Evolutionary conservation across 1,284 basidiomycete genomes (phyloP), one percentile per base, ranked within the genome.

Genomic region (Puccinia triticina): DNA sequence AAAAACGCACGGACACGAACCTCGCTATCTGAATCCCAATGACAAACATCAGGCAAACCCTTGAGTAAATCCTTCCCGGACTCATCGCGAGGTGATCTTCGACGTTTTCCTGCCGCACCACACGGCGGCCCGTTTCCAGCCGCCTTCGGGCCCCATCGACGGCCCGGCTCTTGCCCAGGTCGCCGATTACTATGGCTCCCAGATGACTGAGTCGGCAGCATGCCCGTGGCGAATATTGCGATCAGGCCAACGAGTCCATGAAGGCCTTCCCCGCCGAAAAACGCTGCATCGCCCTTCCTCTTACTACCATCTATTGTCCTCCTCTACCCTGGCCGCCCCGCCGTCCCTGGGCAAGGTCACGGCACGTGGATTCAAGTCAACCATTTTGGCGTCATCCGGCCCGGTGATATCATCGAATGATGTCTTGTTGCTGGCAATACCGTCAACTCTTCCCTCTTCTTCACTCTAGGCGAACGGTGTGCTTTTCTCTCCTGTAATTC

Each of bases 381-480:
- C 84, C 50, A 74, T 26, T 79, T 72, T 12, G 64, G 64, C 57
- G 67, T 29, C 26, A 87, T 91, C 10, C 87, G 90, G 18, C 85
- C 90, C 64, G 90, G 90, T 14, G 90, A 91, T 84, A 89, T 91
- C 76, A 88, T 90, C 57, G 89, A 91, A 84, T 91, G 90, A 90
- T 50, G 55, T 46, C 40, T 73, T 7, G 78, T 81, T 12, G 53
- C 67, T 16, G 73, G 78, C 48, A 40, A 81, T 21, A 81, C 78
- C 16, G 55, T 81, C 26, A 59, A 81, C 46, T 71, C 78, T 12
- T 57, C 46, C 10, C 32, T 74, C 21, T 72, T 59, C 57, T 81
- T 69, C 67, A 81, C 67, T 12, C 43, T 81, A n/a, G 78, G 78
- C 23, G 78, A 81, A 69, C 78, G 57, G 78, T 81, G 23, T 21